Conservation (phyloP, 2,329 filamentous ascomycete genomes). For the Macrophomina pseudophaseolina region DNA sequence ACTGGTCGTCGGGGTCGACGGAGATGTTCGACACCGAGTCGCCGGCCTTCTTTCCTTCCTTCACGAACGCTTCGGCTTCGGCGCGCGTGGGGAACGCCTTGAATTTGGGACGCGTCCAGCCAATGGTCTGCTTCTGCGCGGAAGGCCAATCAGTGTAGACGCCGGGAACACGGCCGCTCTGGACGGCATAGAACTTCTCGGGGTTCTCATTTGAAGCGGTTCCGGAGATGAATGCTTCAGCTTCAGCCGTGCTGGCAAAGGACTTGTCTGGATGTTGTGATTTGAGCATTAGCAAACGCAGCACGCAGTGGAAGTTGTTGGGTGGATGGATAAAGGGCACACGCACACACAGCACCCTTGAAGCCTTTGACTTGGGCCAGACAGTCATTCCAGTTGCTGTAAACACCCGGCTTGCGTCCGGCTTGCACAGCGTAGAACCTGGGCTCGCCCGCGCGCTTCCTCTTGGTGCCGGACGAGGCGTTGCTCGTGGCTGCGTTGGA, state of each 20-base stretch:
- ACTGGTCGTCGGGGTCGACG: conserved; percentile 35
- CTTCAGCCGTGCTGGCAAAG: conserved; percentile 74
- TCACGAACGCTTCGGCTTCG: conserved; percentile 81
- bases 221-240: conserved; percentile 69
- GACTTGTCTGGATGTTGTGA: conserved; percentile 69
- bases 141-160: conserved; percentile 72
- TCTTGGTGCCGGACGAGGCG: conserved; percentile 56
- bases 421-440: conserved; percentile 70
- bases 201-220: conserved; percentile 7
- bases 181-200: conserved; percentile 64
- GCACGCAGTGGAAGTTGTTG: not conserved
- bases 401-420: conserved; percentile 66
- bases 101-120: conserved; percentile 69
- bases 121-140: conserved; percentile 74
- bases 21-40: conserved; percentile 34
- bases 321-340: not conserved
- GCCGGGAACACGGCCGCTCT: conserved; percentile 62
- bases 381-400: conserved; percentile 67
- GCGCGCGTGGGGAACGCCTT: conserved; percentile 54
- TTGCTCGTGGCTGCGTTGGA: conserved; percentile 33
- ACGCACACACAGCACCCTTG: conserved; percentile 52
- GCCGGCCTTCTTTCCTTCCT: conserved; percentile 35
- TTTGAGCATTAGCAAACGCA: conserved; percentile 17
- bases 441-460: conserved; percentile 57
- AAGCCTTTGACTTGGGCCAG: conserved; percentile 65